Evolutionary conservation across 2,329 filamentous ascomycete species (phyloP), one percentile per base, ranked within the genome.

Genomic region (Exophiala bonariae): DNA sequence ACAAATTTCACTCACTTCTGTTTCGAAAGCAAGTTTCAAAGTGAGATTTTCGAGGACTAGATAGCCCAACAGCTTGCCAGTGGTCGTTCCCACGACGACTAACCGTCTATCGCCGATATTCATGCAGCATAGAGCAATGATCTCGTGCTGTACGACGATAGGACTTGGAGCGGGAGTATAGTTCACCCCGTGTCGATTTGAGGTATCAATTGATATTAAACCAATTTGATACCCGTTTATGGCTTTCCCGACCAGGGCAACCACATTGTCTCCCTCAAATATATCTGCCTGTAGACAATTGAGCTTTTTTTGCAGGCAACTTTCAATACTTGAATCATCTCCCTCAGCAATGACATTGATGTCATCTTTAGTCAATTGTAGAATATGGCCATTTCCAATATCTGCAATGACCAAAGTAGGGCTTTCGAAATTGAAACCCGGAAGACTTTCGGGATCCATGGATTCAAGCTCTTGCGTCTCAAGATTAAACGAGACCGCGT

Each of bases 391-490:
- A 3, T 58, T 55, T 13, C 57, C 49, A 7, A 69, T 65, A 41
- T 59, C 65, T 14, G 67, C 70, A 6, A 69, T 71, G 20, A 71
- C 69, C 20, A 78, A 52, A 3, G 75, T 76, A 54, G 68, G 67
- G 5, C 62, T 55, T 36, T 64, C 59, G n/a, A 69, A 60, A 28
- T 73, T 66, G 33, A 77, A 55, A 4, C 66, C 68, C 28, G 62
- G 66, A 20, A 64, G 49, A 26, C 38, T 61, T 14, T 64, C 61
- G 37, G 69, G 65, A 45, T 71, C 63, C 30, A 73, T 56, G 2
- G 64, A 66, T 42, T 60, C 64, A 31, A 71, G 64, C 16, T 69
- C 68, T 34, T 68, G 66, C 10, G 63, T 58, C 47, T 66, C 62
- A 10, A 66, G 57, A 17, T 71, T 64, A 19, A 70, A 61, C 36